Evolutionary conservation across 2,329 filamentous ascomycete genomes (phyloP).

Genomic region (Coniochaeta prunicola): DNA sequence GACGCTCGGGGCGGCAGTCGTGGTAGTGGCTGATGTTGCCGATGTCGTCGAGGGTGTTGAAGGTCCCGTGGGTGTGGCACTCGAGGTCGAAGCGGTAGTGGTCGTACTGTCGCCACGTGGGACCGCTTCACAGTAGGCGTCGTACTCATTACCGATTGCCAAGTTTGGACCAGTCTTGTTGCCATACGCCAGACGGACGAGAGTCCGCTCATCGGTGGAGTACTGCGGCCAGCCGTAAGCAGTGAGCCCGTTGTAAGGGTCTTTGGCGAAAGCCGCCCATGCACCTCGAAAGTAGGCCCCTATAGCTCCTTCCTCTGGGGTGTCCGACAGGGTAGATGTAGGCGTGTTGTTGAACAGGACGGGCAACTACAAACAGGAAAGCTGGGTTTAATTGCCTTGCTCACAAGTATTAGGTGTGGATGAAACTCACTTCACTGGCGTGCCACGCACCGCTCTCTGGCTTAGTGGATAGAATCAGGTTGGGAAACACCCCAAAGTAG

Average conservation of each 20-base stretch:
- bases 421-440: conserved; percentile 17
- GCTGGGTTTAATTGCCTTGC: neutral
- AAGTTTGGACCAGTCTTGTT: conserved; percentile 13
- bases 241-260: conserved; percentile 24
- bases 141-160: conserved; percentile 3
- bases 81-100: neutral
- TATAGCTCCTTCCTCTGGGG: conserved; percentile 19
- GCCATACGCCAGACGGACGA: conserved; percentile 17
- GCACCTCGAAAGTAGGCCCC: conserved; percentile 27
- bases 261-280: conserved; percentile 30
- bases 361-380: conserved; percentile 13
- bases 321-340: conserved; percentile 12
- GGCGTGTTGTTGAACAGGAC: conserved; percentile 22
- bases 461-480: conserved; percentile 18
- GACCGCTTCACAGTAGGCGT: neutral
- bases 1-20: neutral
- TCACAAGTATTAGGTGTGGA: neutral
- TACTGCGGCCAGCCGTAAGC: conserved; percentile 29
- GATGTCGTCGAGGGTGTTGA: neutral
- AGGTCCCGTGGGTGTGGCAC: neutral
- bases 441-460: conserved; percentile 27
- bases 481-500: conserved; percentile 27
- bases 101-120: neutral
- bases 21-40: neutral
- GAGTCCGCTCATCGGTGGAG: conserved; percentile 11